Conservation (phyloP, 805 yeast species). For the Jamesozyma lodderae region DNA sequence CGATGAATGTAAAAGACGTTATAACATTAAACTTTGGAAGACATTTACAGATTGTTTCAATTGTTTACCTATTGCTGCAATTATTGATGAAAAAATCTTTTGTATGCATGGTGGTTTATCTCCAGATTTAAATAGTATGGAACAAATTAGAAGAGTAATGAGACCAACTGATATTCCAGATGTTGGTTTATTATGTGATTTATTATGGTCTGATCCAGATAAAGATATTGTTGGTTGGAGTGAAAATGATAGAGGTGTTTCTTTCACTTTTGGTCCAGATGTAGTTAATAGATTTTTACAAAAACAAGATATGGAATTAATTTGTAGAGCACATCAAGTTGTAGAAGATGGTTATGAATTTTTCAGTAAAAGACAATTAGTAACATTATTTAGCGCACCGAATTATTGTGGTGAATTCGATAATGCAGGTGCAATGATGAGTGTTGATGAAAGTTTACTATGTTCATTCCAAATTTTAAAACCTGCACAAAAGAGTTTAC, state of each 20-base stretch:
- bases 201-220: constrained; percentile 98
- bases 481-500: constrained; percentile 80
- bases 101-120: constrained; percentile 99
- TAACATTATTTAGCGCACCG: constrained; percentile 92
- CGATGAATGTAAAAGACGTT: constrained; percentile 97
- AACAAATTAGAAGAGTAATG: constrained; percentile 97
- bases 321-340: constrained; percentile 98
- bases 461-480: constrained; percentile 95
- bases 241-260: constrained; percentile 97
- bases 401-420: constrained; percentile 98
- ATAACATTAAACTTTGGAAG: constrained; percentile 97
- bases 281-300: constrained; percentile 93
- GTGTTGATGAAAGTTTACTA: constrained; percentile 89
- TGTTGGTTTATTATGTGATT: constrained; percentile 90
- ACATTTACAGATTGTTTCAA: constrained; percentile 97
- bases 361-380: constrained; percentile 90
- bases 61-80: constrained; percentile 97
- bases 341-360: constrained; percentile 99
- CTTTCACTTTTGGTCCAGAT: constrained; percentile 99
- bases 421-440: constrained; percentile 99
- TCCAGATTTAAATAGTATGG: constrained; percentile 96
- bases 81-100: constrained; percentile 94
- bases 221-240: constrained; percentile 98
- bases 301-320: constrained; percentile 95
- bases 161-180: constrained; percentile 99